Evolutionary conservation across 306 rosid genomes (phyloP).

Genomic region (Dalbergia cochinchinensis): DNA sequence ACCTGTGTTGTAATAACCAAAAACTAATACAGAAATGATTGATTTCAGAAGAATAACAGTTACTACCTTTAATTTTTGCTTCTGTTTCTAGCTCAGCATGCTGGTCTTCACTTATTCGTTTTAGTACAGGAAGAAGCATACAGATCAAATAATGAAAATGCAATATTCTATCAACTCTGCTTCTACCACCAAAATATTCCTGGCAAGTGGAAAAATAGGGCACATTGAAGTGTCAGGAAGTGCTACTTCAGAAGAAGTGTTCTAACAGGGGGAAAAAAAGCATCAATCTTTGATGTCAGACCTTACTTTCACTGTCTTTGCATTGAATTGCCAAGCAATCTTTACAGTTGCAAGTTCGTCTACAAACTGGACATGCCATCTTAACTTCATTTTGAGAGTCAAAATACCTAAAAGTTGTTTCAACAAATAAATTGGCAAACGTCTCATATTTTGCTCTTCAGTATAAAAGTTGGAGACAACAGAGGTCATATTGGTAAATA

Average conservation of each 20-base stretch:
- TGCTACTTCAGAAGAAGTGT: slow-evolving; percentile 40
- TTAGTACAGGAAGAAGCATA: slow-evolving; percentile 87
- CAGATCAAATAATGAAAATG: slow-evolving; percentile 86
- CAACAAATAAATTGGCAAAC: slow-evolving; percentile 42
- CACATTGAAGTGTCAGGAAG: slow-evolving; percentile 51
- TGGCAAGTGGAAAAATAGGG: slow-evolving; percentile 53
- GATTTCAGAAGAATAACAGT: slow-evolving; percentile 31
- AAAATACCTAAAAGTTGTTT: slow-evolving; percentile 67
- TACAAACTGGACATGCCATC: slow-evolving; percentile 95
- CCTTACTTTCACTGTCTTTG: slow-evolving; percentile 91
- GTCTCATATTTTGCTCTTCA: slow-evolving; percentile 37
- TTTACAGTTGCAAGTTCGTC: slow-evolving; percentile 88
- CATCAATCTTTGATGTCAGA: slow-evolving; percentile 70
- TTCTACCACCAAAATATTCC: slow-evolving; percentile 69
- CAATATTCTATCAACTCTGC: slow-evolving; percentile 72
- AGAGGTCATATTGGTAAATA: slow-evolving; percentile 30
- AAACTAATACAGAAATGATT: slow-evolving; percentile 38
- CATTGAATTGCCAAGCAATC: slow-evolving; percentile 76
- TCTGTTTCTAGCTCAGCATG: slow-evolving; percentile 72
- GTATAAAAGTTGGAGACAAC: slow-evolving; percentile 13
- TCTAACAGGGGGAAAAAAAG: slow-evolving; percentile 21
- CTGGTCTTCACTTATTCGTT: slow-evolving; percentile 77
- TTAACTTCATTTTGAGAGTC: slow-evolving; percentile 85
- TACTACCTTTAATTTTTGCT: slow-evolving; percentile 71
- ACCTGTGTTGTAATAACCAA: background rate